phyloP scores from a whole-genome alignment of 75 land plant genomes.

The Selaginella tamariscina region DNA sequence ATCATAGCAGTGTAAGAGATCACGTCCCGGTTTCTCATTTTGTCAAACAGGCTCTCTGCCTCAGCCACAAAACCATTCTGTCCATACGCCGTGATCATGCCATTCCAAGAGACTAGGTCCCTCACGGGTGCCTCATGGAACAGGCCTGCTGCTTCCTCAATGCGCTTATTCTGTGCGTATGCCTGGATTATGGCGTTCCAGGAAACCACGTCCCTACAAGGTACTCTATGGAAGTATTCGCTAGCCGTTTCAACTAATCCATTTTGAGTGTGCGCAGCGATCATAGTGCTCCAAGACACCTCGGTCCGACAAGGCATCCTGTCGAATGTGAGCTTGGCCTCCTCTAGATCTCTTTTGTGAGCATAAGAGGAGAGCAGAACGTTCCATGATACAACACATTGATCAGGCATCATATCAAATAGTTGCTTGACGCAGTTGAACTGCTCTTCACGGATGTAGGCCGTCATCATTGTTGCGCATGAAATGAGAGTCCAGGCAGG shows the following conservation, averaged over 20 bases:
- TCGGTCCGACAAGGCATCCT: not conserved
- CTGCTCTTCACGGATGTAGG: not conserved
- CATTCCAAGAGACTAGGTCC: slow-evolving; percentile 4
- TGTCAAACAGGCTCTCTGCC: not conserved
- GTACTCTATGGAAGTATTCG: not conserved
- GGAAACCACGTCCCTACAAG: slow-evolving; percentile 1
- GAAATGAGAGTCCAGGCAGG: not conserved
- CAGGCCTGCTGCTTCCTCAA: not conserved
- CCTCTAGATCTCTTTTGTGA: not conserved
- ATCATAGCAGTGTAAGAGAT: not conserved
- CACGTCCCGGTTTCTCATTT: not conserved
- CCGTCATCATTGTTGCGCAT: not conserved
- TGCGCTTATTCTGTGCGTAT: not conserved
- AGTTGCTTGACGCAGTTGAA: not conserved
- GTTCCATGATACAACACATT: slow-evolving; percentile 6
- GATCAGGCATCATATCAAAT: slow-evolving; percentile 6
- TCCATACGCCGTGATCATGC: slow-evolving; percentile 1
- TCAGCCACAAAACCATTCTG: not conserved
- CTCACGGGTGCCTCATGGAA: slow-evolving; percentile 3
- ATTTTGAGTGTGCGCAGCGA: not conserved
- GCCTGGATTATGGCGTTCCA: slow-evolving; percentile 7
- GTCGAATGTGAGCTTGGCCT: not conserved
- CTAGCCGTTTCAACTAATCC: not conserved
- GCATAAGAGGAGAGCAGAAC: slow-evolving; percentile 2
- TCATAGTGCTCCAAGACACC: slow-evolving; percentile 6